These are phyloP conservation scores for Phaffomyces opuntiae DNA, from an alignment of 805 yeast genomes.

Conservation along the genomic window DNA sequence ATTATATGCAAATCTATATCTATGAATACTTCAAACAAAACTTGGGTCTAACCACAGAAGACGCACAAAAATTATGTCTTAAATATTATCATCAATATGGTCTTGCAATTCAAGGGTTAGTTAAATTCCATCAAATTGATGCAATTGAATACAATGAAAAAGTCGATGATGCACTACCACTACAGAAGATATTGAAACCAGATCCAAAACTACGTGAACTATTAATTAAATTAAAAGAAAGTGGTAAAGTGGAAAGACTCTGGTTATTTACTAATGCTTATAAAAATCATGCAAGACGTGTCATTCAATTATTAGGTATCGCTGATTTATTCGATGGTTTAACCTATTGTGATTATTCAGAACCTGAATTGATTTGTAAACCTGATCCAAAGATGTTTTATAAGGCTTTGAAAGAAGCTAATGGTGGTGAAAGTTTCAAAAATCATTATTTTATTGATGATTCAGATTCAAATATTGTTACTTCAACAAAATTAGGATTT, in stretches of 20 bases:
- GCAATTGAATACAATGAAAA: conserved; percentile 82
- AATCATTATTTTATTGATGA: conserved; percentile 82
- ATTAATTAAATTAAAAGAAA: conserved; percentile 35
- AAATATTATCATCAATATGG: conserved; percentile 84
- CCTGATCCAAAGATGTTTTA: conserved; percentile 73
- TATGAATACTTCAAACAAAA: conserved; percentile 70
- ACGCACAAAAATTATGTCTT: conserved; percentile 65
- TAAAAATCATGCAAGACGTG: conserved; percentile 81
- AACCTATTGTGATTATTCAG: conserved; percentile 79
- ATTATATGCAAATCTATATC: conserved; percentile 80
- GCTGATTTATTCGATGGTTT: conserved; percentile 95
- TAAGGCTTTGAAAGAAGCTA: conserved; percentile 50
- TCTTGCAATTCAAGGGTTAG: conserved; percentile 85
- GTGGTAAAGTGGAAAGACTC: conserved; percentile 56
- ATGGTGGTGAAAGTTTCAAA: conserved; percentile 35
- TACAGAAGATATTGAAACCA: conserved; percentile 69
- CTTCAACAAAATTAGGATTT: conserved; percentile 70
- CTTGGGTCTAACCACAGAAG: conserved; percentile 56
- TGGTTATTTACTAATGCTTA: conserved; percentile 97
- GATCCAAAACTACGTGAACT: conserved; percentile 46
- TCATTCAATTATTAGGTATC: conserved; percentile 69
- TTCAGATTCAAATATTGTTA: conserved; percentile 68
- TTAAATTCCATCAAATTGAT: conserved; percentile 57
- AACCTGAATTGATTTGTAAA: conserved; percentile 71
- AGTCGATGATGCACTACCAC: conserved; percentile 90